Percentiles rank a stretch among this genome's conserved stretches.
Evolutionary conservation across 2,329 filamentous ascomycete species (phyloP).

Genomic region (Talaromyces funiculosus): DNA sequence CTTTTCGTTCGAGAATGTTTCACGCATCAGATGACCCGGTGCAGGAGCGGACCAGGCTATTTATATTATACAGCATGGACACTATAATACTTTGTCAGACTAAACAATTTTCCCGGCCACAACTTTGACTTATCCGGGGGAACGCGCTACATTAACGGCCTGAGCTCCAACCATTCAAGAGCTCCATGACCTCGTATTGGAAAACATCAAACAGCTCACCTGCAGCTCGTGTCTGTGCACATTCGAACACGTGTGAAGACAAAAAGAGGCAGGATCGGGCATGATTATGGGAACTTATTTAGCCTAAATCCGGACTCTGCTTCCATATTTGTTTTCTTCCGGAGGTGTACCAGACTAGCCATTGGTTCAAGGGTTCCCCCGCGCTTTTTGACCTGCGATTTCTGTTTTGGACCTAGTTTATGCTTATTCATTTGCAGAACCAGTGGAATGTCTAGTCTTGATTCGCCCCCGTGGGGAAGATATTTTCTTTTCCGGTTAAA

Average conservation of each 20-base stretch:
- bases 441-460: not conserved
- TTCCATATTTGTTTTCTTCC: not conserved
- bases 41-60: not conserved
- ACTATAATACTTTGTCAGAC: not conserved
- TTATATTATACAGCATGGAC: not conserved
- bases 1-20: not conserved
- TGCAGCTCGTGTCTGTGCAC: not conserved
- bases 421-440: not conserved
- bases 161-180: not conserved
- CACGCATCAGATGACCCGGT: not conserved
- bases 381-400: not conserved
- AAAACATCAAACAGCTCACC: not conserved
- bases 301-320: slow-evolving; percentile 1
- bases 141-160: not conserved
- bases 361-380: not conserved
- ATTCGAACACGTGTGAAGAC: not conserved
- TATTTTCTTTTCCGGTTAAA: not conserved
- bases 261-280: not conserved
- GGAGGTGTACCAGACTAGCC: not conserved
- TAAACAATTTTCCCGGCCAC: slow-evolving; percentile 1
- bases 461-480: slow-evolving; percentile 6
- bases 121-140: not conserved
- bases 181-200: not conserved
- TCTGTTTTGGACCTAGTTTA: not conserved
- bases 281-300: not conserved